Percentiles rank a stretch among this genome's conserved stretches.
phyloP scores from a whole-genome alignment of 1,139 yeast genomes.

The Debaryomyces udenii region DNA sequence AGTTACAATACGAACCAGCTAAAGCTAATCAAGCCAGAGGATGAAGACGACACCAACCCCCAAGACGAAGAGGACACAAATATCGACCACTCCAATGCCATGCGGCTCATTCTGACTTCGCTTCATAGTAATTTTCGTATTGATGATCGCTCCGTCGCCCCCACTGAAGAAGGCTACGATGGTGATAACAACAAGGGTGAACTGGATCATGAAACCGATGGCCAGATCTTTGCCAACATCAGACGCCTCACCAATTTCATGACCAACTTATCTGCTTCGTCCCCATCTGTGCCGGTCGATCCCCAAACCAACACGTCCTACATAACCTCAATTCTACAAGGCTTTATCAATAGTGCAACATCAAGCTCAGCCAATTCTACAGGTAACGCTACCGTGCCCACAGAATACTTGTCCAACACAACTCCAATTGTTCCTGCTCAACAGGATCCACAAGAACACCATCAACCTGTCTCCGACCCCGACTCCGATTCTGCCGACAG shows the following conservation, averaged over 20 bases:
- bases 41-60: constrained; percentile 27
- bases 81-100: constrained; percentile 21
- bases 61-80: constrained; percentile 5
- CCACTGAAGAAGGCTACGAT: constrained; percentile 23
- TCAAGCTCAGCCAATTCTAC: background rate
- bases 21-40: constrained; percentile 61
- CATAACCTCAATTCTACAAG: constrained; percentile 43
- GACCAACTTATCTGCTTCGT: constrained; percentile 13
- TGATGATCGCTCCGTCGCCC: constrained; percentile 23
- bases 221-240: constrained; percentile 30
- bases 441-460: too few species aligned
- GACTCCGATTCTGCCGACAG: background rate
- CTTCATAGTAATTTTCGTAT: constrained; percentile 44
- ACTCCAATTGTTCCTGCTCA: too few species aligned
- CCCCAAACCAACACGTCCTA: constrained; percentile 30
- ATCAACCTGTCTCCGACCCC: background rate
- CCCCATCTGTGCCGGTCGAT: constrained; percentile 7
- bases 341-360: constrained; percentile 39
- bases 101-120: constrained; percentile 40
- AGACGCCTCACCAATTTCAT: constrained; percentile 30
- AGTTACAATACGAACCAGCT: constrained; percentile 84
- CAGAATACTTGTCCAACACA: too few species aligned
- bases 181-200: constrained; percentile 23
- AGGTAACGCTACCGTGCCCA: too few species aligned
- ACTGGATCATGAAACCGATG: constrained; percentile 22